Percentiles rank a stretch among this genome's conserved stretches.
These are phyloP conservation scores for Hypomyces perniciosus DNA, from an alignment of 2,329 filamentous ascomycete genomes.

Conservation along the genomic window DNA sequence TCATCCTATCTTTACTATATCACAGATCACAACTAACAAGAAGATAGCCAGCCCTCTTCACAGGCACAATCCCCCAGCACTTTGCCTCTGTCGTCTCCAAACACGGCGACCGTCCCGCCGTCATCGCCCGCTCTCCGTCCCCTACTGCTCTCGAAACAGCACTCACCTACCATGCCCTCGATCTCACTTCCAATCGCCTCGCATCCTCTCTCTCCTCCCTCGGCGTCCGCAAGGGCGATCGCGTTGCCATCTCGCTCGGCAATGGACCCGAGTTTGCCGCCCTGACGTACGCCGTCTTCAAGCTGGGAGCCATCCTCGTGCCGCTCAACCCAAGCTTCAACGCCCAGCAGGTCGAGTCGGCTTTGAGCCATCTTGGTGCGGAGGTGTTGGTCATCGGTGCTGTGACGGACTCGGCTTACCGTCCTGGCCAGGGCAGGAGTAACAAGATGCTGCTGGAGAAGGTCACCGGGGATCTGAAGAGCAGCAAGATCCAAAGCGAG, in stretches of 20 bases:
- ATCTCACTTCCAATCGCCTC: conserved; percentile 68
- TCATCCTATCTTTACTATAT: background rate
- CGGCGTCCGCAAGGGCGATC: conserved; percentile 74
- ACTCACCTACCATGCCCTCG: conserved; percentile 70
- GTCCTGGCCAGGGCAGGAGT: conserved; percentile 47
- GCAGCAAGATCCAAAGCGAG: conserved; percentile 28
- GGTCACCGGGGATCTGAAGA: conserved; percentile 38
- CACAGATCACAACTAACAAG: background rate
- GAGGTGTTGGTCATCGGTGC: conserved; percentile 76
- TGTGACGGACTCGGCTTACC: conserved; percentile 76
- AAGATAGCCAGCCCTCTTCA: conserved; percentile 57
- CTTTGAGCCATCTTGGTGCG: conserved; percentile 67
- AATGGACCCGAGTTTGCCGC: conserved; percentile 80
- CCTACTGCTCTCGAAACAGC: conserved; percentile 51
- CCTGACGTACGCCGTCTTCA: conserved; percentile 84
- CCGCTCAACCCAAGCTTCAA: conserved; percentile 91
- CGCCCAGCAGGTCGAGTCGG: conserved; percentile 67
- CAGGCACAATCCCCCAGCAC: conserved; percentile 65
- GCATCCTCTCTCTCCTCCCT: conserved; percentile 63
- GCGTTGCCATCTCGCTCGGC: conserved; percentile 80
- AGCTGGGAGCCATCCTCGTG: conserved; percentile 90
- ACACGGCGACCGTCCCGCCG: conserved; percentile 58
- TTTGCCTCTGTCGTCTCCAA: conserved; percentile 59
- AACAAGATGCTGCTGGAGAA: conserved; percentile 43
- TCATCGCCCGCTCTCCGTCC: conserved; percentile 45